A percentile compares a stretch with the other conserved stretches of the same genome.
These are phyloP conservation scores for Geotrichum histeridarum DNA, from an alignment of 1,139 yeast species.

Conservation along the genomic window DNA sequence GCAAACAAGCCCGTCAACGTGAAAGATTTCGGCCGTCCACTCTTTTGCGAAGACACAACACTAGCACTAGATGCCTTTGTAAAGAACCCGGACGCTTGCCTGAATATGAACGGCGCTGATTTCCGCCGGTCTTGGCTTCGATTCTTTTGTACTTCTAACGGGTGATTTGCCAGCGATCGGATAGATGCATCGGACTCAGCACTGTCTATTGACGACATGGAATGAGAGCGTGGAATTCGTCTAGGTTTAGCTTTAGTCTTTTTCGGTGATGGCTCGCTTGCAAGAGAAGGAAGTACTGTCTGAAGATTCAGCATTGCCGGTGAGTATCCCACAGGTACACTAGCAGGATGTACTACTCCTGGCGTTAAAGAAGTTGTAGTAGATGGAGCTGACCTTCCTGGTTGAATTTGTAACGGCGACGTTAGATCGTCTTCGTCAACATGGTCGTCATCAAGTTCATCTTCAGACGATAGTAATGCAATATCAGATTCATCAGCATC, in stretches of 20 bases:
- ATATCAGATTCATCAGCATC: constrained; percentile 3
- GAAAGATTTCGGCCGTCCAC: constrained; percentile 3
- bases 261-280: neutral
- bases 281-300: constrained; percentile 6
- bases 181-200: constrained; percentile 8
- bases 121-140: constrained; percentile 8
- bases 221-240: neutral
- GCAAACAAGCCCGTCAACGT: constrained; percentile 7
- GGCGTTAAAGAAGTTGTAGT: constrained; percentile 9
- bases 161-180: constrained; percentile 2
- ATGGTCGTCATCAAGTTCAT: constrained; percentile 3
- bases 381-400: constrained; percentile 3
- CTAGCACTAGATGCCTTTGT: neutral
- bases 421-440: constrained; percentile 6
- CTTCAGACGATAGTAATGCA: constrained; percentile 16
- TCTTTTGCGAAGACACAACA: neutral
- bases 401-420: constrained; percentile 6
- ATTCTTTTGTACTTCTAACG: constrained; percentile 4
- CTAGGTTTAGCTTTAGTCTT: neutral
- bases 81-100: constrained; percentile 10
- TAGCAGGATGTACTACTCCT: neutral
- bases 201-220: constrained; percentile 8
- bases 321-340: constrained; percentile 4
- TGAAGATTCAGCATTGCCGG: constrained; percentile 9
- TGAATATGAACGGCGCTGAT: constrained; percentile 10